Evolutionary conservation across 441 rosid species (phyloP).

Genomic region (Cnidoscolus chayamansa): DNA sequence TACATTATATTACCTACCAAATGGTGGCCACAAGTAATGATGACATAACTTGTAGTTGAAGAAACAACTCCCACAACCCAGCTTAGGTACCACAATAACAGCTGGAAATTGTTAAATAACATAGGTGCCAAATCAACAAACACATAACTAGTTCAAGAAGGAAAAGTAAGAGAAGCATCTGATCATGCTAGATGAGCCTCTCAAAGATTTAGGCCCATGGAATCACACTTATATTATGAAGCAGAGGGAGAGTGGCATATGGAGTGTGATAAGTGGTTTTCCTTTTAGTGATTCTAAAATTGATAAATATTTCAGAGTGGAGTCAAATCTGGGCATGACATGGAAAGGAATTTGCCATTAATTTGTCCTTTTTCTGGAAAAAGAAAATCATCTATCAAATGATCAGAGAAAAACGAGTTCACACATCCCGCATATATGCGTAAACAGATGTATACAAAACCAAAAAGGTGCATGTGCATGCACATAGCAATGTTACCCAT

Average conservation of each 20-base stretch:
- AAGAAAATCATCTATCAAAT: no score
- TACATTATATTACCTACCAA: slow-evolving; percentile 2
- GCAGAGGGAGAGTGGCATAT: neutral
- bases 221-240: neutral
- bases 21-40: slow-evolving; percentile 5
- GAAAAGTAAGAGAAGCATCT: neutral
- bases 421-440: neutral
- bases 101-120: neutral
- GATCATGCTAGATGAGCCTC: neutral
- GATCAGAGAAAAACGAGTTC: no score
- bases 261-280: no score
- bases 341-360: no score
- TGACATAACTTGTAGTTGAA: neutral
- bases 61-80: neutral
- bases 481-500: slow-evolving; percentile 61
- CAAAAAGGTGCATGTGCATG: neutral
- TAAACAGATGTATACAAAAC: neutral
- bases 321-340: no score
- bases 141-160: neutral
- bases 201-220: neutral
- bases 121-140: neutral
- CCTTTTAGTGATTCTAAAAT: no score
- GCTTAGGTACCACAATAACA: slow-evolving; percentile 5
- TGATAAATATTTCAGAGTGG: no score
- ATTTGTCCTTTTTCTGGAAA: no score